A percentile compares a stretch with the other conserved stretches of the same genome.
Evolutionary conservation across 108 stramenopile genomes (phyloP).

Genomic region (Pseudonitzschia pungens): DNA sequence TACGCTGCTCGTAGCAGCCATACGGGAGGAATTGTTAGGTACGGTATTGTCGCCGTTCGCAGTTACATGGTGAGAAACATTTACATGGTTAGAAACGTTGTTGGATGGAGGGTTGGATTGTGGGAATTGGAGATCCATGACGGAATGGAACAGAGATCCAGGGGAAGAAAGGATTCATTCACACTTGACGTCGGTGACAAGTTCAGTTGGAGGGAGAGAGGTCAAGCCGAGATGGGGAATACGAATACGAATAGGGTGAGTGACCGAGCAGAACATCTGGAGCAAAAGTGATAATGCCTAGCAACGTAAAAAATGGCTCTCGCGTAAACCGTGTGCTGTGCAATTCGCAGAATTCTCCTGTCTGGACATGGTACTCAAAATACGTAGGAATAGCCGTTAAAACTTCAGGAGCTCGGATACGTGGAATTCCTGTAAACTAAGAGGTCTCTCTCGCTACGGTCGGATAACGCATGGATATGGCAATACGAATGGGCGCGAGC

Average conservation of each 20-base stretch:
- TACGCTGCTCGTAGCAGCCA: not conserved
- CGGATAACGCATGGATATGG: too few relatives aligned
- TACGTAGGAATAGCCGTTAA: too few relatives aligned
- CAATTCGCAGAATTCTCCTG: too few relatives aligned
- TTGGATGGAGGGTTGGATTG: constrained; percentile 8
- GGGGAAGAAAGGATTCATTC: not conserved
- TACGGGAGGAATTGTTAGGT: not conserved
- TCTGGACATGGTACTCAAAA: too few relatives aligned
- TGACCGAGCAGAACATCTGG: not conserved
- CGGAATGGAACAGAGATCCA: not conserved
- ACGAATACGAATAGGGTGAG: not conserved
- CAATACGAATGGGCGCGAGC: too few relatives aligned
- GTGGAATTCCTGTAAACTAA: too few relatives aligned
- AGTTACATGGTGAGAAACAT: constrained; percentile 2
- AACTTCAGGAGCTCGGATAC: too few relatives aligned
- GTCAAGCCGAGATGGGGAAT: not conserved
- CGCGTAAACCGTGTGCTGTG: too few relatives aligned
- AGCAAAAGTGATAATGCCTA: too few relatives aligned
- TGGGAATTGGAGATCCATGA: constrained; percentile 2
- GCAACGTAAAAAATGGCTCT: too few relatives aligned
- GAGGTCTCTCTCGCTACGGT: too few relatives aligned
- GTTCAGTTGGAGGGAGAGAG: constrained; percentile 4
- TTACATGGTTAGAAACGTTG: constrained; percentile 1
- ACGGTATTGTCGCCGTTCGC: not conserved
- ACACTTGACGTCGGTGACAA: not conserved